Percentiles rank a stretch among this genome's conserved stretches.
phyloP scores from a whole-genome alignment of 2,329 filamentous ascomycete species.

The Aureobasidium musti region DNA sequence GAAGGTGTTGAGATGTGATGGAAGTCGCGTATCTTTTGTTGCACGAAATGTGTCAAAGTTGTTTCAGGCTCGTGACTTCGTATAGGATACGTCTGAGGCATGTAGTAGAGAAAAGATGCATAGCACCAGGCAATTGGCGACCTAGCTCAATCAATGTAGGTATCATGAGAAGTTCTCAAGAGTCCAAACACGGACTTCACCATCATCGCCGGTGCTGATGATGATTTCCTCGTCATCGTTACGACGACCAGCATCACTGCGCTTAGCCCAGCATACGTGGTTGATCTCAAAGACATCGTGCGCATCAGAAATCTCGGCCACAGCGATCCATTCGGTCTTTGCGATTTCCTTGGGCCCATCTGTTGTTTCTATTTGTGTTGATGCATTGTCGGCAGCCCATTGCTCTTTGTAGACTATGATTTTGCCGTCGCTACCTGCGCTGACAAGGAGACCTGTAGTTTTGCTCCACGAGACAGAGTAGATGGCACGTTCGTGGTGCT shows the following conservation, averaged over 20 bases:
- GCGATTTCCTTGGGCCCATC: conserved; percentile 33
- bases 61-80: neutral
- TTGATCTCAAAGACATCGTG: conserved; percentile 96
- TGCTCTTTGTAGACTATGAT: conserved; percentile 76
- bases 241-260: conserved; percentile 67
- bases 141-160: neutral
- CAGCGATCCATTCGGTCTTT: conserved; percentile 66
- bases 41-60: neutral
- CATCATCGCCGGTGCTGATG: conserved; percentile 89
- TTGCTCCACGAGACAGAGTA: conserved; percentile 86
- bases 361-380: conserved; percentile 35
- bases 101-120: too few species aligned
- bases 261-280: conserved; percentile 81
- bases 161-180: conserved; percentile 43
- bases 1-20: neutral
- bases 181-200: conserved; percentile 80
- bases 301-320: conserved; percentile 69
- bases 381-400: conserved; percentile 41
- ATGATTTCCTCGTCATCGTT: conserved; percentile 77
- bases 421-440: conserved; percentile 81
- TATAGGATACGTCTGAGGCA: too few species aligned
- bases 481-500: conserved; percentile 74
- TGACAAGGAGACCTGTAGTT: conserved; percentile 75
- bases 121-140: neutral
- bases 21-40: neutral